Base-by-base conservation (phyloP, 805 yeast species). In the Spathaspora arborariae region DNA sequence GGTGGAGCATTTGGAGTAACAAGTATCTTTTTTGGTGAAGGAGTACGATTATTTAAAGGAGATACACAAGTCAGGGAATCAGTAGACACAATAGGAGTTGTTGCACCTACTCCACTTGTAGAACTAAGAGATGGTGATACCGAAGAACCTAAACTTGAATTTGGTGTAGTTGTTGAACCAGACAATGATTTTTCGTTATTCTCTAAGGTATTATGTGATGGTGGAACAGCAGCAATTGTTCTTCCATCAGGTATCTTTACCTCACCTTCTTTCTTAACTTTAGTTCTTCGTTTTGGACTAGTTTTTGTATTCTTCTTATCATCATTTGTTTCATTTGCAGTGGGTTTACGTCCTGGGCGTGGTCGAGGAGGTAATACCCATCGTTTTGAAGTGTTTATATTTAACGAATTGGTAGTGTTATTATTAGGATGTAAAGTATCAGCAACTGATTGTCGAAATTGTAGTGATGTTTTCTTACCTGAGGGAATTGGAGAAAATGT, bases 331-430 rank as follows among this genome's bases (percentile, higher is more conserved):
- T 18, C 30, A 10, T 30, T 20, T 15, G 22, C 36, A 5, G 55
- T 58, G 2, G 75, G 74, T 45, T 68, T 71, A 26, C 76, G 53
- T 10, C 76, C 76, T 3, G 74, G 73, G 16, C 74, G 56, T 3
- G 74, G 74, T 41, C 73, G 51, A 1, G 74, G 73, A 6, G 74
- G 74, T 34, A 68, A 52, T 13, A 68, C 68, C 74, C 76, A 72
- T 47, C 63, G 57, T 38, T 65, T 66, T 45, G 66, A 63, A 6
- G 73, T 67, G 50, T 71, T 70, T 16, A 47, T 42, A 24, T 22
- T 19, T 4, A 26, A 20, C 42, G 69, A 39, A 9, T 6, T 22
- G 9, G 35, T 13, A 41, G 33, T 16, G 16, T 35, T 40, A 13
- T 24, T 40, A 37, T 16, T 18, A 3, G 39, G 21, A 16, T 35